phyloP scores from a whole-genome alignment of 2,329 filamentous ascomycete species.

The Leptographium flavum region DNA sequence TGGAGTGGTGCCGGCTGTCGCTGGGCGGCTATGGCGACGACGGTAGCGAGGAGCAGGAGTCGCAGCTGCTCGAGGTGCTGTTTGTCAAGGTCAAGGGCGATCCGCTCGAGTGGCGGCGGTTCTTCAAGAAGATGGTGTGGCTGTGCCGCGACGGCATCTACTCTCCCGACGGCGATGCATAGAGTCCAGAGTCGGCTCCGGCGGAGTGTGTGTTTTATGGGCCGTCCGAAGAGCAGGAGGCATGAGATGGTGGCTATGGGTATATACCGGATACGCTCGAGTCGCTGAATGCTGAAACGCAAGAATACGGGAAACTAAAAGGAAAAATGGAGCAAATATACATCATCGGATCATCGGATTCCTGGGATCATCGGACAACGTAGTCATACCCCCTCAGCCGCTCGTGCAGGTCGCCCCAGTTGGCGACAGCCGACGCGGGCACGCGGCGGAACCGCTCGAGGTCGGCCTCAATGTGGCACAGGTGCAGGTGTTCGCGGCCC shows the following conservation, averaged over 20 bases:
- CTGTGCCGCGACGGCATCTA: constrained; percentile 77
- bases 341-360: neutral
- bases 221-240: too few species aligned
- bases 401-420: neutral
- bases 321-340: neutral
- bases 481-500: constrained; percentile 35
- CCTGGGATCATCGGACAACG: too few species aligned
- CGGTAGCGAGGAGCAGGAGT: constrained; percentile 34
- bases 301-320: too few species aligned
- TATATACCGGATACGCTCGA: too few species aligned
- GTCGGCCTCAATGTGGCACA: constrained; percentile 48
- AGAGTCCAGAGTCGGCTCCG: neutral
- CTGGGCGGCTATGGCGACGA: constrained; percentile 20
- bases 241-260: too few species aligned
- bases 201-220: too few species aligned
- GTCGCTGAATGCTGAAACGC: too few species aligned
- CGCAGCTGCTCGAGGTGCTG: constrained; percentile 64
- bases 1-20: constrained; percentile 47
- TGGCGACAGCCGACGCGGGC: neutral
- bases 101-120: constrained; percentile 86
- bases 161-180: constrained; percentile 9
- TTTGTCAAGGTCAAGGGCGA: constrained; percentile 95
- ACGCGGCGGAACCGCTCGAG: constrained; percentile 20
- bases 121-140: constrained; percentile 92
- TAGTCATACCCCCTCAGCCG: neutral